phyloP scores from a whole-genome alignment of 2,329 filamentous ascomycete species.

The Lachnellula suecica region DNA sequence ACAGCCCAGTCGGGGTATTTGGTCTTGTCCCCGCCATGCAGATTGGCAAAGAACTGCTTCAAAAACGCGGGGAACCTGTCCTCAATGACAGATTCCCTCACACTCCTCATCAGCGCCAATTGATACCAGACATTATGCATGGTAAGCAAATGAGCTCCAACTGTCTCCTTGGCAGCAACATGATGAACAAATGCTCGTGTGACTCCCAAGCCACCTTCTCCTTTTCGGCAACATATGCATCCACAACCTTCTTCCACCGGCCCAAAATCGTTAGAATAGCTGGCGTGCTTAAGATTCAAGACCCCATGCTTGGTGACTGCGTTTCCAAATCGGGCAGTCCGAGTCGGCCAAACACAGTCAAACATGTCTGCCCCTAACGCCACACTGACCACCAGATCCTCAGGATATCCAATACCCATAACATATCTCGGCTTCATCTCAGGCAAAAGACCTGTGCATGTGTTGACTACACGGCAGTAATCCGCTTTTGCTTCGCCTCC shows the following conservation, averaged over 20 bases:
- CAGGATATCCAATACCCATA: slow-evolving; percentile 97
- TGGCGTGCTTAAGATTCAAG: slow-evolving; percentile 78
- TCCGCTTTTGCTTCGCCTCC: slow-evolving; percentile 93
- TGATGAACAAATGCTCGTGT: slow-evolving; percentile 91
- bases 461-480: slow-evolving; percentile 85
- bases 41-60: slow-evolving; percentile 70
- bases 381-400: slow-evolving; percentile 90
- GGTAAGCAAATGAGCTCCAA: slow-evolving; percentile 78
- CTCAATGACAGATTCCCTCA: slow-evolving; percentile 75
- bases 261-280: slow-evolving; percentile 75
- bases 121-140: slow-evolving; percentile 97
- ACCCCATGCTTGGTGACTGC: slow-evolving; percentile 80
- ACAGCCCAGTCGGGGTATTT: slow-evolving; percentile 84
- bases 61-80: slow-evolving; percentile 80
- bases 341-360: slow-evolving; percentile 97
- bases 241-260: slow-evolving; percentile 81
- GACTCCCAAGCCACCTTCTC: slow-evolving; percentile 73
- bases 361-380: slow-evolving; percentile 99
- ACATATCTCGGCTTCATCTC: slow-evolving; percentile 96
- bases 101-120: slow-evolving; percentile 75
- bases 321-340: slow-evolving; percentile 94
- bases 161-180: slow-evolving; percentile 90
- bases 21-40: slow-evolving; percentile 63
- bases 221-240: slow-evolving; percentile 72
- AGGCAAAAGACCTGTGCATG: slow-evolving; percentile 82